phyloP scores from a whole-genome alignment of 1,284 basidiomycete genomes.

The Fomitopsis palustris region DNA sequence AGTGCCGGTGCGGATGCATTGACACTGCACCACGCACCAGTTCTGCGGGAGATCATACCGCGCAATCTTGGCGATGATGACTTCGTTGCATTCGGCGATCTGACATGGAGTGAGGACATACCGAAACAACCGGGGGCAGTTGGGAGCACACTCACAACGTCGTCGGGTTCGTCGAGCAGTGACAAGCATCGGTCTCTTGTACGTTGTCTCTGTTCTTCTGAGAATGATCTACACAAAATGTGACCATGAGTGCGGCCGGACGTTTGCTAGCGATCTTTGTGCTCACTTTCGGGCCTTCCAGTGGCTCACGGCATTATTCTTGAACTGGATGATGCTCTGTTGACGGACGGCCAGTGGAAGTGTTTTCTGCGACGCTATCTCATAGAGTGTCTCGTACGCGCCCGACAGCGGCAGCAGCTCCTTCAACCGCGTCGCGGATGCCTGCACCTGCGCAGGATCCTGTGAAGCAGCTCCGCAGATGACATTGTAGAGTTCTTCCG shows the following conservation, averaged over 20 bases:
- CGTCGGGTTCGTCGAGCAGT: slow-evolving; percentile 71
- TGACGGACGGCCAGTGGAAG: slow-evolving; percentile 64
- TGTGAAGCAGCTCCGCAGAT: slow-evolving; percentile 69
- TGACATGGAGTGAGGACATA: slow-evolving; percentile 23
- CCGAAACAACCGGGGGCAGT: too few relatives aligned
- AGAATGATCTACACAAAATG: slow-evolving; percentile 48
- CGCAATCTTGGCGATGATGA: slow-evolving; percentile 68
- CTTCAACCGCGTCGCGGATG: slow-evolving; percentile 61
- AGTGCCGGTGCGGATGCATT: not conserved
- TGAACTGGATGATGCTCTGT: slow-evolving; percentile 80
- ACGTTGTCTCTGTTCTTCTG: slow-evolving; percentile 55
- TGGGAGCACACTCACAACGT: slow-evolving; percentile 44
- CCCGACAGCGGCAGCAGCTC: slow-evolving; percentile 63
- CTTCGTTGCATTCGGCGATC: slow-evolving; percentile 73
- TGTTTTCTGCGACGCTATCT: slow-evolving; percentile 59
- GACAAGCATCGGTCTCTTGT: slow-evolving; percentile 59
- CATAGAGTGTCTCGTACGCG: slow-evolving; percentile 64
- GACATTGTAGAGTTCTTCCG: slow-evolving; percentile 62
- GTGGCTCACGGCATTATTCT: slow-evolving; percentile 62
- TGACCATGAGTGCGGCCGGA: not conserved
- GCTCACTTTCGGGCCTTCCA: slow-evolving; percentile 71
- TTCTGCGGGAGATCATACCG: slow-evolving; percentile 65
- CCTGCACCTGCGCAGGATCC: slow-evolving; percentile 54
- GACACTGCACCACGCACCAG: slow-evolving; percentile 41
- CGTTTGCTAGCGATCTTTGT: not conserved